These are phyloP conservation scores for Pseudonitzschia delicatissima DNA, from an alignment of 108 stramenopile species.

Conservation along the genomic window DNA sequence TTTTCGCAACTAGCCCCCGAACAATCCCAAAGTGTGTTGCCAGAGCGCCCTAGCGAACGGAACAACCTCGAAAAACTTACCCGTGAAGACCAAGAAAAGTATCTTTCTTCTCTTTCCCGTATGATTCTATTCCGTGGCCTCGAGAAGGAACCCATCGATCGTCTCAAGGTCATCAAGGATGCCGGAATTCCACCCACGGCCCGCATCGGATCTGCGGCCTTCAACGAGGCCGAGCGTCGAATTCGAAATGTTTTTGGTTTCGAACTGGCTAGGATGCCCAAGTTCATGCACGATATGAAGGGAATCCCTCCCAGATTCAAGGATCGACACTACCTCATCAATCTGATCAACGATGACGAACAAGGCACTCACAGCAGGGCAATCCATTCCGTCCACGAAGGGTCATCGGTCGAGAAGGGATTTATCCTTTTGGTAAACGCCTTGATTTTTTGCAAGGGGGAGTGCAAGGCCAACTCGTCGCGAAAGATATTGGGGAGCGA, in stretches of 20 bases:
- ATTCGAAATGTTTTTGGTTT: constrained; percentile 78
- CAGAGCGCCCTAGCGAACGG: constrained; percentile 41
- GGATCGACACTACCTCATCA: constrained; percentile 73
- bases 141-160: constrained; percentile 72
- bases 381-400: constrained; percentile 57
- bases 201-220: constrained; percentile 45
- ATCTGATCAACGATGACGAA: constrained; percentile 48
- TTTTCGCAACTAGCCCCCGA: constrained; percentile 69
- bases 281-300: constrained; percentile 54
- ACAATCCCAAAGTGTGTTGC: constrained; percentile 52
- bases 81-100: constrained; percentile 48
- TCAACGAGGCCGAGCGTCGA: constrained; percentile 54
- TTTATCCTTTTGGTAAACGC: constrained; percentile 68
- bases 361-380: constrained; percentile 59
- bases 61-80: constrained; percentile 52
- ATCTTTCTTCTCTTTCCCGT: constrained; percentile 50
- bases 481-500: constrained; percentile 75
- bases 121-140: constrained; percentile 75
- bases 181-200: constrained; percentile 46
- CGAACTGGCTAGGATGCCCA: constrained; percentile 49
- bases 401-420: constrained; percentile 58
- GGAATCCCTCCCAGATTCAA: constrained; percentile 53
- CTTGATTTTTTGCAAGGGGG: constrained; percentile 82
- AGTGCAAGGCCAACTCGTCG: constrained; percentile 38
- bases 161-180: constrained; percentile 60